Evolutionary conservation across 1,284 basidiomycete species (phyloP), one percentile per base, ranked within the genome.

Genomic region (Cystobasidium sp.): DNA sequence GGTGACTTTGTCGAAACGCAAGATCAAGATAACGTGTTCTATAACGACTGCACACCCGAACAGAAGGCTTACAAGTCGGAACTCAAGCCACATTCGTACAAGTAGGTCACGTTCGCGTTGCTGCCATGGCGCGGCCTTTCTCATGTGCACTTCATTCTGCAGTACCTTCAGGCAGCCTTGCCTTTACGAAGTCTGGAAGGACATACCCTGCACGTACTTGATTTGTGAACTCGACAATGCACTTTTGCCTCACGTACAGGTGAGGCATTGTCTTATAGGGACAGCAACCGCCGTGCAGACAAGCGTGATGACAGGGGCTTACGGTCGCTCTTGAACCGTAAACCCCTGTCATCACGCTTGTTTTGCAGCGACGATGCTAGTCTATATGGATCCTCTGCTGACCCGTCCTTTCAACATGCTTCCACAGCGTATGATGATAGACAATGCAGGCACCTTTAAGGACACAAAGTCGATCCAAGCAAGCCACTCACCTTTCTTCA

Each of bases 11-110:
- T 75, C 43, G 61, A 46, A 51, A 51, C 62, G 41, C 43, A 66
- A n/a, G 14, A 44, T 22, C 66, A 69, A 16, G 71, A 75, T 22
- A 31, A 61, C 24, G 56, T 75, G 51, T 75, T 75, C 49, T 75
- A 75, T 24, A 74, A 74, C 70, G 75, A 75, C 49, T 74, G 71
- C 52, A 55, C 62, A 22, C 24, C 14, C 31, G 62, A 56, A 44
- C 41, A 68, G 31, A 62, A 71, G 47, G 47, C 53, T 41, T 31
- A 61, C 41, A 63, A 58, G 22, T 67, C 53, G n/a, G 24, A 43
- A 4, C 44, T 75, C 43, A 52, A 68, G 46, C 71, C 70, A 3
- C 61, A 66, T 43, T 75, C 75, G 39, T 58, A 49, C 44, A 65
- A 44, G 75, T 75, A 14, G 16, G 65, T 24, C 16, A 16, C 16